These are phyloP conservation scores for Xylaria grammica DNA, from an alignment of 495 filamentous ascomycete genomes.

Conservation along the genomic window DNA sequence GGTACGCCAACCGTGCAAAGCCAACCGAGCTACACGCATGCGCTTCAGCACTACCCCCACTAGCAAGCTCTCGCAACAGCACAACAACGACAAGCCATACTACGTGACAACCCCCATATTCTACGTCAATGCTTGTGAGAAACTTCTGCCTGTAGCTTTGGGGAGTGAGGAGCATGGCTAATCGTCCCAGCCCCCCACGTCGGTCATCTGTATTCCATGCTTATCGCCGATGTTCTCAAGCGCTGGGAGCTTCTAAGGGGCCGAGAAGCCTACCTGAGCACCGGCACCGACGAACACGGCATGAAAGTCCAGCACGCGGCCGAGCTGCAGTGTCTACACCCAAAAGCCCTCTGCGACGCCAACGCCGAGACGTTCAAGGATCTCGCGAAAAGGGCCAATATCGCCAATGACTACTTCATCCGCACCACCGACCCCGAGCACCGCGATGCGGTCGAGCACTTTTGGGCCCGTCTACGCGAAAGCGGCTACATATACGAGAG, in stretches of 20 bases:
- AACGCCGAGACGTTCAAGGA: constrained; percentile 69
- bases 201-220: constrained; percentile 92
- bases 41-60: constrained; percentile 22
- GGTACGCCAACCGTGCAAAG: constrained; percentile 35
- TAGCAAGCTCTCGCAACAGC: constrained; percentile 15
- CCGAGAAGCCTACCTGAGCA: constrained; percentile 71
- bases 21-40: constrained; percentile 21
- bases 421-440: constrained; percentile 87
- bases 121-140: constrained; percentile 93
- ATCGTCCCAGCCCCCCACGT: constrained; percentile 78
- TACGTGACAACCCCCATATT: constrained; percentile 98
- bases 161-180: constrained; percentile 20
- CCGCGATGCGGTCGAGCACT: constrained; percentile 83
- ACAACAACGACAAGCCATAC: constrained; percentile 72
- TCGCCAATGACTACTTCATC: constrained; percentile 84
- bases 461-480: constrained; percentile 80
- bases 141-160: background rate
- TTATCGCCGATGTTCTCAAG: constrained; percentile 89
- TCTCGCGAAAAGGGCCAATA: constrained; percentile 68
- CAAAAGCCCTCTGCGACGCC: constrained; percentile 62
- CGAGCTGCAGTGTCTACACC: constrained; percentile 56
- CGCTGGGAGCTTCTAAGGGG: constrained; percentile 86
- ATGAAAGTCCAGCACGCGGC: constrained; percentile 97
- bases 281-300: constrained; percentile 97
- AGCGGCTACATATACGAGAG: constrained; percentile 80